Percentiles rank a stretch among this genome's conserved stretches.
phyloP scores from a whole-genome alignment of 1,284 basidiomycete species.

The Apiotrichum laibachii region DNA sequence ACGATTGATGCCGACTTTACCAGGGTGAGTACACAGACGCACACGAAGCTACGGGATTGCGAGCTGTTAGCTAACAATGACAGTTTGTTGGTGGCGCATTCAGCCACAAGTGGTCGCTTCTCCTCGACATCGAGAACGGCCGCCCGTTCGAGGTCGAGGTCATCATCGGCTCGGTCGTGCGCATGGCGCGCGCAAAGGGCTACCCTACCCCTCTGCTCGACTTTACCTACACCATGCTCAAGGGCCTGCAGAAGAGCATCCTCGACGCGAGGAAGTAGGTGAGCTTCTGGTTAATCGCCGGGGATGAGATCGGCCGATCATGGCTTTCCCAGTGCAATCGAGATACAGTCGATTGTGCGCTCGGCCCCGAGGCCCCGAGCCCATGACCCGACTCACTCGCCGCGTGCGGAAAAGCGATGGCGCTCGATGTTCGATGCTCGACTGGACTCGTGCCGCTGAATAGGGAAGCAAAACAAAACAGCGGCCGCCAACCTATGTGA shows the following conservation, averaged over 20 bases:
- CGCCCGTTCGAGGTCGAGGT: slow-evolving; percentile 51
- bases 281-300: neutral
- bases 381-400: too few species aligned
- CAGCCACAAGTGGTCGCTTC: slow-evolving; percentile 43
- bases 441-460: too few species aligned
- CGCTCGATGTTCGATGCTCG: too few species aligned
- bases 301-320: neutral
- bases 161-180: slow-evolving; percentile 41
- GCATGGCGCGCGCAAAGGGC: slow-evolving; percentile 32
- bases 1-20: slow-evolving; percentile 13
- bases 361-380: too few species aligned
- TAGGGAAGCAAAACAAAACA: too few species aligned
- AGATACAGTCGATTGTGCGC: too few species aligned
- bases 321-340: too few species aligned
- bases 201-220: slow-evolving; percentile 33
- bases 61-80: neutral
- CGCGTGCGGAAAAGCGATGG: too few species aligned
- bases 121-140: slow-evolving; percentile 45
- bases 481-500: neutral
- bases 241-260: slow-evolving; percentile 34
- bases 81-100: slow-evolving; percentile 11
- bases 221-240: slow-evolving; percentile 40
- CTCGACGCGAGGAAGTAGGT: slow-evolving; percentile 1
- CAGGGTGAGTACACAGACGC: slow-evolving; percentile 4
- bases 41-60: neutral